Base-by-base conservation (phyloP, 1,139 yeast species). In the Magnusiomyces magnusii region DNA sequence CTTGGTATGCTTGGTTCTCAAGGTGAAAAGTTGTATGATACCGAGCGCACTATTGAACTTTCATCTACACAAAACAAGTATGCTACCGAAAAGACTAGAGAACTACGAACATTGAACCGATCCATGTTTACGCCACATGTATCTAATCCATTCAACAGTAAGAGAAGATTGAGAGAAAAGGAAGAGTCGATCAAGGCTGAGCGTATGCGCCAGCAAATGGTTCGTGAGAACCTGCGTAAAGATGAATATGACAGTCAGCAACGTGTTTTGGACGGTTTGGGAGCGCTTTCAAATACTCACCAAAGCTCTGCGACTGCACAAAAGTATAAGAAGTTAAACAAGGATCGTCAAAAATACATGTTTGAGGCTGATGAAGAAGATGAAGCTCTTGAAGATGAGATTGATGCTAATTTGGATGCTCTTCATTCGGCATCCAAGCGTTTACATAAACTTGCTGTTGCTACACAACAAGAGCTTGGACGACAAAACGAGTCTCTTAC, bases 1-100 rank as follows among this genome's bases (percentile, higher is more conserved):
- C 75, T 92, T 65, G 97, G 97, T 31, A 85, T 90, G 84, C 79
- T 93, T 58, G 98, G 98, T 34, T 83, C 93, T 24, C 99, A 95
- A 73, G 85, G 95, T 59, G 97, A 91, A 70, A 78, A 90, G 57
- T 76, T 93, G 64, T 87, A 86, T 70, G 83, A 82, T 68, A 85
- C 93, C 23, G 97, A 92, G 70, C 84, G 83, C 66, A 86, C 85
- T 66, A 75, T 93, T 66, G 82, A 88, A 59, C 75, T 87, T 60
- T 89, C 95, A 53, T 88, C 85, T 61, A 85, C 91, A 1, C 97
- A 91, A 70, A 88, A 90, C 62, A 79, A 84, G 65, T 82, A 87
- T 61, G 96, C 96, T 7, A 91, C 87, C 64, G 89, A 85, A 57
- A 89, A 89, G 72, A 95, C 93, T 47, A 81, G 81, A 58, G 95